These are phyloP conservation scores for Pseudozyma sp. DNA, from an alignment of 1,284 basidiomycete species.

Conservation along the genomic window DNA sequence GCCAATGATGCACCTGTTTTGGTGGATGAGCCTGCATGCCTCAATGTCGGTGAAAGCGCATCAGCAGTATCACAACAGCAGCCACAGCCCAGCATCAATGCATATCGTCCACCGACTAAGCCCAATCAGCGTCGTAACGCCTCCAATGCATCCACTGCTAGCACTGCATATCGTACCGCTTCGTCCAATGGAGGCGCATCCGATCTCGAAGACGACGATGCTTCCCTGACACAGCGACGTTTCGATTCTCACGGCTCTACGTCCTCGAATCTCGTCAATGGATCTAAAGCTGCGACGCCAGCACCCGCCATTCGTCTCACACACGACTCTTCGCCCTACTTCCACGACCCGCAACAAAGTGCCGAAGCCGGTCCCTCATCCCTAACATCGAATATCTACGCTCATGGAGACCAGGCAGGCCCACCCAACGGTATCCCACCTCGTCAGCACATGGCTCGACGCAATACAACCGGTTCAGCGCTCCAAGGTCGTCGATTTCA, in stretches of 20 bases:
- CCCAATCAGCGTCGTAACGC: constrained; percentile 31
- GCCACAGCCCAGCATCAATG: constrained; percentile 7
- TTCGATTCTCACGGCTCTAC: constrained; percentile 26
- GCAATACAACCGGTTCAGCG: constrained; percentile 57
- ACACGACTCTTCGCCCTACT: constrained; percentile 43
- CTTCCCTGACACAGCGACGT: constrained; percentile 25
- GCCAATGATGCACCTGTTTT: neutral
- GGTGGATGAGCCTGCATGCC: constrained; percentile 23
- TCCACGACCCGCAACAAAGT: constrained; percentile 17
- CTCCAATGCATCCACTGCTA: constrained; percentile 44
- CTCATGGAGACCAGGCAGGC: constrained; percentile 11
- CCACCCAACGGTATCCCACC: constrained; percentile 27
- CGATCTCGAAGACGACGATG: constrained; percentile 27
- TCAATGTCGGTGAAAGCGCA: constrained; percentile 1
- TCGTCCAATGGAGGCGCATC: constrained; percentile 33
- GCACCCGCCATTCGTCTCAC: constrained; percentile 49
- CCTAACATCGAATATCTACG: neutral
- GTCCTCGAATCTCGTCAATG: constrained; percentile 17
- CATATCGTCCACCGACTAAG: constrained; percentile 7
- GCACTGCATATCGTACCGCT: constrained; percentile 47
- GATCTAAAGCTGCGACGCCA: constrained; percentile 2
- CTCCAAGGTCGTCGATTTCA: constrained; percentile 36
- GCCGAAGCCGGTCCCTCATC: constrained; percentile 12
- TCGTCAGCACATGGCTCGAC: constrained; percentile 36
- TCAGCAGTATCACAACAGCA: constrained; percentile 11